Percentiles rank a stretch among this genome's conserved stretches.
Conservation (phyloP, 495 filamentous ascomycete genomes). For the Bombardia bombarda region DNA sequence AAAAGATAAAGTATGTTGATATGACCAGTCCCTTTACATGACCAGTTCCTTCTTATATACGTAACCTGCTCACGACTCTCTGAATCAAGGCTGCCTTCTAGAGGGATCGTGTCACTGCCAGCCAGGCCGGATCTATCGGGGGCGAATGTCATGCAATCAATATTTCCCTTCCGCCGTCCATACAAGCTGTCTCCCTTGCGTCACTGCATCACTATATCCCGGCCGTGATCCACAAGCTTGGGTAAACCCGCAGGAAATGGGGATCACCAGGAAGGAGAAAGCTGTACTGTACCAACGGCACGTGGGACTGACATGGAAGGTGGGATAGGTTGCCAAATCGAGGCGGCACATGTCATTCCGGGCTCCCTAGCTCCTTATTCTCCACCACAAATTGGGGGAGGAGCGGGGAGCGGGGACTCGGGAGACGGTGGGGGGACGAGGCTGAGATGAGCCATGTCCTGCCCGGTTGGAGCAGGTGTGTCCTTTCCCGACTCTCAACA, state of each 20-base stretch:
- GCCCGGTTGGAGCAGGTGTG: not conserved
- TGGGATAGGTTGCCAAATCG: not conserved
- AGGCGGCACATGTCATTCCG: not conserved
- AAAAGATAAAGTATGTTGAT: too few species aligned
- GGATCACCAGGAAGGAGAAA: not conserved
- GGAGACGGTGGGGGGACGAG: not conserved
- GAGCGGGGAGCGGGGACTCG: not conserved
- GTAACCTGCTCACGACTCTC: too few species aligned
- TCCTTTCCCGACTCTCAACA: not conserved
- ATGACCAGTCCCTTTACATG: too few species aligned
- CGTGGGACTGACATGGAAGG: too few species aligned
- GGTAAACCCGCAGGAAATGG: not conserved
- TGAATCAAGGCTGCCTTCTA: too few species aligned
- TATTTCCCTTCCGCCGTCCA: too few species aligned
- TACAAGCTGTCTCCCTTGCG: too few species aligned
- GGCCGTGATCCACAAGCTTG: not conserved
- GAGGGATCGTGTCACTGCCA: too few species aligned
- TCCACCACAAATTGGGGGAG: not conserved
- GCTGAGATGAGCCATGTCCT: not conserved
- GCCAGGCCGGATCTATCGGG: too few species aligned
- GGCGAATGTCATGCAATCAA: too few species aligned
- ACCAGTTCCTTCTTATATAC: too few species aligned
- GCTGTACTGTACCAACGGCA: too few species aligned
- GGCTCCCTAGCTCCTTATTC: not conserved
- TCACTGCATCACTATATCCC: not conserved